phyloP scores from a whole-genome alignment of 345 rosid species.

The Brassica carinata region DNA sequence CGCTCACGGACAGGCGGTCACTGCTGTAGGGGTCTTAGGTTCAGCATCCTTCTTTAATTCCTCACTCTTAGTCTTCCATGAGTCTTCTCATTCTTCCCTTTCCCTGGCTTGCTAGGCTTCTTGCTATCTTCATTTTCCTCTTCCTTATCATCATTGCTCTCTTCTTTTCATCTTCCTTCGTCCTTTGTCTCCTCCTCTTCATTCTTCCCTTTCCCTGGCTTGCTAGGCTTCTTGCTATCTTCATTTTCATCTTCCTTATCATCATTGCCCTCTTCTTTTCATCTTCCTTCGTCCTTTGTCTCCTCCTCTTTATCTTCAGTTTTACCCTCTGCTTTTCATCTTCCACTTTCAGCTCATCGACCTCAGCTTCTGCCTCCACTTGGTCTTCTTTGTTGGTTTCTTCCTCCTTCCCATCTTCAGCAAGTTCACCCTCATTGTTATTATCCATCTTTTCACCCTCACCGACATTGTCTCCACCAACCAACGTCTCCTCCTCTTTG shows the following conservation, averaged over 20 bases:
- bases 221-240: conserved; percentile 44
- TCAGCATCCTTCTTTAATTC: conserved; percentile 53
- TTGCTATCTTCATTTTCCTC: conserved; percentile 40
- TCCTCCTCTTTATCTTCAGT: conserved; percentile 29
- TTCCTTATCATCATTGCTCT: conserved; percentile 38
- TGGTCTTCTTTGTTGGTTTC: conserved; percentile 16
- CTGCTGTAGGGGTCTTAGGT: conserved; percentile 60
- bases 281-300: conserved; percentile 29
- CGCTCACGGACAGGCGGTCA: conserved; percentile 91
- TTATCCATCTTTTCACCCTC: conserved; percentile 32
- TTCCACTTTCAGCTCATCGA: conserved; percentile 26
- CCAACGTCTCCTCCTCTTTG: conserved; percentile 30
- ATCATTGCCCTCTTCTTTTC: conserved; percentile 31
- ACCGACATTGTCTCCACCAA: conserved; percentile 27
- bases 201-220: conserved; percentile 47
- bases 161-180: conserved; percentile 33
- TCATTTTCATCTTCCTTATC: conserved; percentile 42
- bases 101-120: conserved; percentile 48
- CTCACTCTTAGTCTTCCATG: conserved; percentile 47
- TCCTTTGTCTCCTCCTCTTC: conserved; percentile 30
- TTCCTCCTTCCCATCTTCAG: conserved; percentile 8
- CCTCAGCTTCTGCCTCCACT: conserved; percentile 17
- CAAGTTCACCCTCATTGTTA: conserved; percentile 15
- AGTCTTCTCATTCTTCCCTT: conserved; percentile 49
- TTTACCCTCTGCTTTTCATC: conserved; percentile 25